Evolutionary conservation across 257 asterid species (phyloP).

Genomic region (Oldenlandia corymbosa): DNA sequence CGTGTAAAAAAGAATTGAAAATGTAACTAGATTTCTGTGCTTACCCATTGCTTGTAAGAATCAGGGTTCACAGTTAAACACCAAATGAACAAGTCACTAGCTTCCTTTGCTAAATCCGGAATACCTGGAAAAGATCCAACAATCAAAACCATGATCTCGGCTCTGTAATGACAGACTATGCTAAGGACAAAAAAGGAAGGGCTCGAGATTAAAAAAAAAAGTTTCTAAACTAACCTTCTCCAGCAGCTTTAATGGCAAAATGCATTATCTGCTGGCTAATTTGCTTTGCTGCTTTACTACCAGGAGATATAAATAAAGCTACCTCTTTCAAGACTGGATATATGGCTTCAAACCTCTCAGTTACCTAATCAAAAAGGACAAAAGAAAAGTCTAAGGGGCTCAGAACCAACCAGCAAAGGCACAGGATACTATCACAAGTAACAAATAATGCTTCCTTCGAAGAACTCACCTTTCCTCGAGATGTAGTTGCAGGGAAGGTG

Average conservation of each 20-base stretch:
- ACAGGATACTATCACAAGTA: not conserved
- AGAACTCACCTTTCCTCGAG: constrained; percentile 15
- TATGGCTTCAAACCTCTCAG: constrained; percentile 27
- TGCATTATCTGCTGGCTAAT: constrained; percentile 25
- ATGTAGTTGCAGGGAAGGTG: constrained; percentile 20
- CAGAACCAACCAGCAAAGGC: not conserved
- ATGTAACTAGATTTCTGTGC: too few species aligned
- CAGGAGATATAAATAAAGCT: constrained; percentile 28
- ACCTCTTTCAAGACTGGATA: constrained; percentile 30
- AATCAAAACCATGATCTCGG: not conserved
- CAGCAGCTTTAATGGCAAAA: constrained; percentile 23
- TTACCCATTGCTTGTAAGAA: constrained; percentile 26
- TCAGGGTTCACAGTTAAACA: constrained; percentile 24
- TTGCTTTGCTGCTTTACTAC: constrained; percentile 31
- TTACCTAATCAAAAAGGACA: constrained; percentile 15
- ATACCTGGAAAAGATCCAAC: constrained; percentile 18
- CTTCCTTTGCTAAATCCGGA: constrained; percentile 24
- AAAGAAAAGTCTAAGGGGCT: not conserved
- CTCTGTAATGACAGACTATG: too few species aligned
- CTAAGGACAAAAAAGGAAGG: not conserved
- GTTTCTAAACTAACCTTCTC: constrained; percentile 20
- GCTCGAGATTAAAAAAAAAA: not conserved
- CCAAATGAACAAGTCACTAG: constrained; percentile 24
- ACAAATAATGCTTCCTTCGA: not conserved
- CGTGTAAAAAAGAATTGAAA: too few species aligned